Percentiles rank a stretch among this genome's conserved stretches.
Conservation (phyloP, 1,284 basidiomycete species). For the Psilocybe mexicana region DNA sequence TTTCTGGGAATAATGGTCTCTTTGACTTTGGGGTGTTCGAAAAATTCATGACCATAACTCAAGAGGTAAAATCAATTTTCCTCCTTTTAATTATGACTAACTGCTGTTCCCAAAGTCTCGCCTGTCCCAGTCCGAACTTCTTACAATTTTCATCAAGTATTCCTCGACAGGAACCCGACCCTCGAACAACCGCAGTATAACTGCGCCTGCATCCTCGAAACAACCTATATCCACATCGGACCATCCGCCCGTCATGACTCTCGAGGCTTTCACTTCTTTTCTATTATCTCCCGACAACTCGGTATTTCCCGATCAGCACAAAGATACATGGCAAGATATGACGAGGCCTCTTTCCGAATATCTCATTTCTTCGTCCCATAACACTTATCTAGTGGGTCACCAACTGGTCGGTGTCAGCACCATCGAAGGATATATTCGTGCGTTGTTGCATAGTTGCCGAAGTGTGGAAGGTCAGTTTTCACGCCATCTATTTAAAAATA, state of each 20-base stretch:
- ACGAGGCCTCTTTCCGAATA: constrained; percentile 85
- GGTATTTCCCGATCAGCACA: constrained; percentile 34
- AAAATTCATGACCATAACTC: constrained; percentile 65
- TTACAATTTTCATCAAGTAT: constrained; percentile 59
- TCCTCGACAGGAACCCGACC: constrained; percentile 38
- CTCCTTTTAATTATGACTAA: background rate
- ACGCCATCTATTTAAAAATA: constrained; percentile 2
- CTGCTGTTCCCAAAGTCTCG: constrained; percentile 41
- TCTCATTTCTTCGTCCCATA: constrained; percentile 93
- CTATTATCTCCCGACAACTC: constrained; percentile 56
- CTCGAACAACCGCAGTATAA: constrained; percentile 9
- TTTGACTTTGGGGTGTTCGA: constrained; percentile 63
- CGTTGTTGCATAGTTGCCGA: constrained; percentile 87
- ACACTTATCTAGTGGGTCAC: constrained; percentile 95
- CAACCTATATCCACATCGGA: background rate
- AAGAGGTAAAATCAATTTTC: constrained; percentile 50
- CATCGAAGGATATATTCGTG: constrained; percentile 94
- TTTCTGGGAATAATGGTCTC: constrained; percentile 35
- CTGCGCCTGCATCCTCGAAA: background rate
- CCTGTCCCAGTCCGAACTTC: constrained; percentile 45
- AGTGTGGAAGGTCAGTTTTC: constrained; percentile 82
- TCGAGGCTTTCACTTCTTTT: constrained; percentile 74
- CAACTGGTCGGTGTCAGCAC: constrained; percentile 94
- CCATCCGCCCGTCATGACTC: constrained; percentile 59
- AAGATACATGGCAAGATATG: constrained; percentile 49